Conservation (phyloP, 495 filamentous ascomycete genomes). For the Amphirosellinia nigrospora region DNA sequence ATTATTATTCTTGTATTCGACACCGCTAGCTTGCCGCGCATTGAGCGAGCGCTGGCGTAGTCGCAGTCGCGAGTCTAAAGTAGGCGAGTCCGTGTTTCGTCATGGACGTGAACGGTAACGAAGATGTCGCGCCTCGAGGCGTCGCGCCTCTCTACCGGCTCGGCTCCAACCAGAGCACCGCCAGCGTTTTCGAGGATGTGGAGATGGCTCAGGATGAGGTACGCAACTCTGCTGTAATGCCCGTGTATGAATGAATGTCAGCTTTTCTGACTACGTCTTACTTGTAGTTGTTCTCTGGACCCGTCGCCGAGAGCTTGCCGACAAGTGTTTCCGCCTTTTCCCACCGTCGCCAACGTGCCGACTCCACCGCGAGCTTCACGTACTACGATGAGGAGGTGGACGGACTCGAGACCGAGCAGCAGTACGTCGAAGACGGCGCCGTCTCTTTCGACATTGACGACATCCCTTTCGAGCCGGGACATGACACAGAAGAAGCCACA, state of each 20-base stretch:
- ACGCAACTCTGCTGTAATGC: constrained; percentile 27
- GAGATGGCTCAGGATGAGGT: constrained; percentile 99
- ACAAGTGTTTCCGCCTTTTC: constrained; percentile 88
- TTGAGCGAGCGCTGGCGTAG: constrained; percentile 18
- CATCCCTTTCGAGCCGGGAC: constrained; percentile 48
- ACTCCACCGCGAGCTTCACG: constrained; percentile 87
- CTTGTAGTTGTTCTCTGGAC: constrained; percentile 84
- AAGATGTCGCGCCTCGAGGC: constrained; percentile 34
- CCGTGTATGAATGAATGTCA: not conserved
- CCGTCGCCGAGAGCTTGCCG: constrained; percentile 92
- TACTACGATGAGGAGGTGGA: constrained; percentile 78
- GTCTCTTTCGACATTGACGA: constrained; percentile 44
- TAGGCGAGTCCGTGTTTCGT: not conserved
- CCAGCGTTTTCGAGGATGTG: constrained; percentile 91
- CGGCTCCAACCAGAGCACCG: constrained; percentile 77
- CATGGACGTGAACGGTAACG: constrained; percentile 46
- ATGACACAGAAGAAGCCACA: constrained; percentile 46
- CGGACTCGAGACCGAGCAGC: constrained; percentile 37
- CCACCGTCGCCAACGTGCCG: constrained; percentile 76
- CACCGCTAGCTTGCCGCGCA: not conserved
- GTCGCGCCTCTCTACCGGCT: constrained; percentile 59
- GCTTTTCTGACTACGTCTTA: constrained; percentile 30
- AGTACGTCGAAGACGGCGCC: constrained; percentile 24
- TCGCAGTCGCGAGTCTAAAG: not conserved
- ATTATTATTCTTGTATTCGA: not conserved